A percentile compares a stretch with the other conserved stretches of the same genome.
phyloP scores from a whole-genome alignment of 2,329 filamentous ascomycete genomes.

The Canariomyces notabilis region DNA sequence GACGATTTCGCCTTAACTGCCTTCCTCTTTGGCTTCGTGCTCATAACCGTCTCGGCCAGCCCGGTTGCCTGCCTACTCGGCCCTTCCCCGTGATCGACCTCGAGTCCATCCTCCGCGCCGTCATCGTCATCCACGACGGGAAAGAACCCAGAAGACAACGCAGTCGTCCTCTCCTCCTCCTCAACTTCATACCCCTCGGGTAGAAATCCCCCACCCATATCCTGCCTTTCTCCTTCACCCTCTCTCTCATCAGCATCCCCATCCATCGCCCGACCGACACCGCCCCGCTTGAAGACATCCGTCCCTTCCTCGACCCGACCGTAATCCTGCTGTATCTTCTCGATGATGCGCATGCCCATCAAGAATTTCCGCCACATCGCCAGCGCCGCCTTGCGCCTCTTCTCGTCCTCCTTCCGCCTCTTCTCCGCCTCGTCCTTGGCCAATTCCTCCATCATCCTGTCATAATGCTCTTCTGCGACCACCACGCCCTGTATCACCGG shows the following conservation, averaged over 20 bases:
- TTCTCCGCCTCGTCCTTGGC: slow-evolving; percentile 71
- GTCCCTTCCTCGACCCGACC: slow-evolving; percentile 53
- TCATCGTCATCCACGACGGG: slow-evolving; percentile 38
- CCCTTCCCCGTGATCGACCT: slow-evolving; percentile 29
- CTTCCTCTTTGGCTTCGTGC: slow-evolving; percentile 19
- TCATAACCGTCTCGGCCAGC: slow-evolving; percentile 9
- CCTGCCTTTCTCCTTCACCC: slow-evolving; percentile 39
- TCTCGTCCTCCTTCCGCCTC: slow-evolving; percentile 74
- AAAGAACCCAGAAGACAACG: slow-evolving; percentile 44
- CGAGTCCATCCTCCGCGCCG: slow-evolving; percentile 30
- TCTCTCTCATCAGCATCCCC: slow-evolving; percentile 19
- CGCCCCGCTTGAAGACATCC: slow-evolving; percentile 52
- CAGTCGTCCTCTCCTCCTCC: slow-evolving; percentile 28
- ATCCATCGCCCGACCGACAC: slow-evolving; percentile 23
- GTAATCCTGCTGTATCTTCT: slow-evolving; percentile 73
- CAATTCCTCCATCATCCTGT: slow-evolving; percentile 71
- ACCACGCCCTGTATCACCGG: slow-evolving; percentile 89
- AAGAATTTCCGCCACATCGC: slow-evolving; percentile 81
- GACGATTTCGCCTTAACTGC: slow-evolving; percentile 9
- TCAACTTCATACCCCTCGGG: slow-evolving; percentile 51
- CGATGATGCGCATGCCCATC: slow-evolving; percentile 75
- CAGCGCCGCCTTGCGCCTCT: slow-evolving; percentile 68
- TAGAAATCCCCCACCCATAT: slow-evolving; percentile 58
- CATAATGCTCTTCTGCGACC: slow-evolving; percentile 73
- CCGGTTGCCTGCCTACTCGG: background rate